A percentile compares a stretch with the other conserved stretches of the same genome.
These are phyloP conservation scores for Phytophthora syringae DNA, from an alignment of 352 stramenopile species.

Conservation along the genomic window DNA sequence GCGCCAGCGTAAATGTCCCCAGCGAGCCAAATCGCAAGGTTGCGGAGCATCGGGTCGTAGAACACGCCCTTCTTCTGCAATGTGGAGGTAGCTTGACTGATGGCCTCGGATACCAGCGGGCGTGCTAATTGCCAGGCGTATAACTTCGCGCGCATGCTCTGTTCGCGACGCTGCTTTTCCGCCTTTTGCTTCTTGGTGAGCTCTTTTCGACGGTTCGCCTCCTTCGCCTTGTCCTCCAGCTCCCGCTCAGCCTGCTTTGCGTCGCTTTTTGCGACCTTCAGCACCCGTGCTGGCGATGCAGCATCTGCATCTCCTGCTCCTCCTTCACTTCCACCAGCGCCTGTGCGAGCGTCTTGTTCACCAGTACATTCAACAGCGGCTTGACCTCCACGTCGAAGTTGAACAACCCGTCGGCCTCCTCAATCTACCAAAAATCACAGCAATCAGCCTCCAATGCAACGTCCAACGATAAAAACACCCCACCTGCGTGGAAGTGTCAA, in stretches of 20 bases:
- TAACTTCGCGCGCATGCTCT: slow-evolving; percentile 63
- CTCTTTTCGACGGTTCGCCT: slow-evolving; percentile 57
- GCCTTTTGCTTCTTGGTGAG: slow-evolving; percentile 52
- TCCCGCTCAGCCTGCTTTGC: slow-evolving; percentile 45
- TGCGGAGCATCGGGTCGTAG: slow-evolving; percentile 65
- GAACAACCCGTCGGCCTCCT: slow-evolving; percentile 74
- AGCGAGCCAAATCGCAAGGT: slow-evolving; percentile 52
- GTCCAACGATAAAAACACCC: not conserved
- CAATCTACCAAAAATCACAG: slow-evolving; percentile 51
- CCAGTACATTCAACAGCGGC: slow-evolving; percentile 76
- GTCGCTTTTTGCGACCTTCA: slow-evolving; percentile 58
- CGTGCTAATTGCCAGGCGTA: slow-evolving; percentile 67
- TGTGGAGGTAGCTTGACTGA: slow-evolving; percentile 33
- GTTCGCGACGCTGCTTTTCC: slow-evolving; percentile 42
- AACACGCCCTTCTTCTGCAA: slow-evolving; percentile 66
- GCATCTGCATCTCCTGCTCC: slow-evolving; percentile 66
- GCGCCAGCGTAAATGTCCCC: slow-evolving; percentile 49
- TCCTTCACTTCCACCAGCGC: slow-evolving; percentile 78
- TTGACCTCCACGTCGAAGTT: slow-evolving; percentile 84
- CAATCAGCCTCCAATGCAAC: not conserved
- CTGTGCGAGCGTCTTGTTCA: slow-evolving; percentile 86
- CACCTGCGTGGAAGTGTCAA: slow-evolving; percentile 79
- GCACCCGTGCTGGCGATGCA: slow-evolving; percentile 44
- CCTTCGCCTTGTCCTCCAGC: slow-evolving; percentile 62
- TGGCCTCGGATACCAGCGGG: slow-evolving; percentile 45